These are phyloP conservation scores for Amanita thiersii DNA, from an alignment of 768 basidiomycete genomes.

Conservation along the genomic window DNA sequence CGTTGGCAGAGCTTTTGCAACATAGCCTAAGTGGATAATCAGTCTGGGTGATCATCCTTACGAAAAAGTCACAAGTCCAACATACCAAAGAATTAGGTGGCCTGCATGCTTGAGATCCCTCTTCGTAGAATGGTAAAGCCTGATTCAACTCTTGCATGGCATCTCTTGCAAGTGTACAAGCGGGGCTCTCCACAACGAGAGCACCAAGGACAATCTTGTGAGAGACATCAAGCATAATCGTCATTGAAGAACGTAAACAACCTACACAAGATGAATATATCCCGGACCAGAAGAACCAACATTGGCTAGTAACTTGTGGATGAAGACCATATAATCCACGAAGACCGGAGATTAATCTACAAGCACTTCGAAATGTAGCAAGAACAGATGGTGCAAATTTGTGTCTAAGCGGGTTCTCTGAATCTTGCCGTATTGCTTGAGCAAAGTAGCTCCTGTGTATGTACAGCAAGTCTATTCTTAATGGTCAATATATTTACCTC, in stretches of 20 bases:
- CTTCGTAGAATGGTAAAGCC: constrained; percentile 31
- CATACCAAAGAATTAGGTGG: constrained; percentile 28
- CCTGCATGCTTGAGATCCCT: constrained; percentile 30
- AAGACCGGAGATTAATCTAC: constrained; percentile 31
- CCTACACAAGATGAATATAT: constrained; percentile 42
- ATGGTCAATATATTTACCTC: background rate
- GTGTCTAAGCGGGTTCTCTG: constrained; percentile 35
- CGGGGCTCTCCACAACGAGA: constrained; percentile 36
- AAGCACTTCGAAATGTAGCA: constrained; percentile 35
- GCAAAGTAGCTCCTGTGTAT: constrained; percentile 43
- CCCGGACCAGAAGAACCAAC: constrained; percentile 47
- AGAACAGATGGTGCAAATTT: constrained; percentile 38
- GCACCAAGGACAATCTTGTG: constrained; percentile 39
- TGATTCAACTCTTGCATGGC: constrained; percentile 30
- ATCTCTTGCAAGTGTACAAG: constrained; percentile 29
- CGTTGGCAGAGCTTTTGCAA: constrained; percentile 28
- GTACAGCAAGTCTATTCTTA: constrained; percentile 29
- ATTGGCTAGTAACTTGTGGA: constrained; percentile 21
- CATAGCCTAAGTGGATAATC: constrained; percentile 25
- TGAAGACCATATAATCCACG: constrained; percentile 27
- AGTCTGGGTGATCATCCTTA: too few relatives aligned
- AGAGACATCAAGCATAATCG: background rate
- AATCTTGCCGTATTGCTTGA: constrained; percentile 32
- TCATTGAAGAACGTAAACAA: constrained; percentile 5
- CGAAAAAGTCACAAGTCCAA: too few relatives aligned